Evolutionary conservation across 108 stramenopile species (phyloP).

Genomic region (Mayamaea pseudoterrestris): DNA sequence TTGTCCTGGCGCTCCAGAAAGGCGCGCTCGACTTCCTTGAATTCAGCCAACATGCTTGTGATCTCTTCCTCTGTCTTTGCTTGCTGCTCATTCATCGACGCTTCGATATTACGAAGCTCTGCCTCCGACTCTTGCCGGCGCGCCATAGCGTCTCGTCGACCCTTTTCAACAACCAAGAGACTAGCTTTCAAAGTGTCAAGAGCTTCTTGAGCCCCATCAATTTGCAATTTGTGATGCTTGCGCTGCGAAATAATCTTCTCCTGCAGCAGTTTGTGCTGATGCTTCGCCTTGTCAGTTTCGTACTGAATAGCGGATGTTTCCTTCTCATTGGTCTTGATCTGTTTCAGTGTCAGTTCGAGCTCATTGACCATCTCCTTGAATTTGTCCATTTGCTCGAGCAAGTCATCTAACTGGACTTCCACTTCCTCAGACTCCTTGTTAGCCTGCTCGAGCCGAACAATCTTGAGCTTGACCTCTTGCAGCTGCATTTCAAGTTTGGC

Average conservation of each 20-base stretch:
- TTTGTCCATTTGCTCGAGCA: conserved; percentile 20
- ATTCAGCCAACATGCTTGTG: no score
- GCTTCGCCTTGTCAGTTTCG: conserved; percentile 16
- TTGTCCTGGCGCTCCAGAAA: no score
- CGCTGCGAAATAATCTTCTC: conserved; percentile 27
- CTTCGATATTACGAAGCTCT: conserved; percentile 44
- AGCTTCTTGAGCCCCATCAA: conserved; percentile 38
- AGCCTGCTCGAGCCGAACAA: conserved; percentile 13
- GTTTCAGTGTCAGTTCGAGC: neutral
- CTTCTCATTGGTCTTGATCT: conserved; percentile 13
- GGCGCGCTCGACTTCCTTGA: no score
- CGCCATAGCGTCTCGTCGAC: conserved; percentile 63
- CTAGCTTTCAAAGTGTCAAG: conserved; percentile 32
- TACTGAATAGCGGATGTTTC: conserved; percentile 18
- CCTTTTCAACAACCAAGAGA: conserved; percentile 60
- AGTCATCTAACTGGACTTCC: conserved; percentile 21
- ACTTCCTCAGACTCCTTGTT: conserved; percentile 30
- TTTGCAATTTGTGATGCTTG: conserved; percentile 34
- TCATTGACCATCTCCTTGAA: conserved; percentile 22
- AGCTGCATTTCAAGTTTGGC: conserved; percentile 5
- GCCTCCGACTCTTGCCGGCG: conserved; percentile 55
- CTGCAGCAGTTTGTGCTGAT: conserved; percentile 20
- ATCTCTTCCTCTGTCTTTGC: conserved; percentile 25
- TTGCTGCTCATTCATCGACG: conserved; percentile 37
- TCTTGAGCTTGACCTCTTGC: conserved; percentile 7